Evolutionary conservation across 1,139 yeast species (phyloP), one percentile per base, ranked within the genome.

Genomic region (Magnusiomyces tetraspermus): DNA sequence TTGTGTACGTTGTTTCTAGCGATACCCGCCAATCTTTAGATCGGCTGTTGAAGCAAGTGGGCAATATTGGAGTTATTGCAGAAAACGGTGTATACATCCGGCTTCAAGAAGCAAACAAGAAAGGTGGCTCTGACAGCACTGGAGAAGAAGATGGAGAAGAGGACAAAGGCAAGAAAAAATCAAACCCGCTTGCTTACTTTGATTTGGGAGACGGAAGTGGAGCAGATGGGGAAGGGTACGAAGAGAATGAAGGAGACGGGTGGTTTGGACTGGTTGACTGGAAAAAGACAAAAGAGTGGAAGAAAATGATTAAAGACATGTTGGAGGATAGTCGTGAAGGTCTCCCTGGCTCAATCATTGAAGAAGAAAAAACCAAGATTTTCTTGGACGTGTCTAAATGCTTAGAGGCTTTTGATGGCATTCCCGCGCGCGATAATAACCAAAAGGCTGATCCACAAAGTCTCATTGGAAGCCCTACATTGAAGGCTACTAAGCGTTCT

Each of bases 41-140:
- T 58, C 74, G 85, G 50, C 68, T 81, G 51, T 89, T 83, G 68
- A 75, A 83, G 40, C 77, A 89, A 56, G 76, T 81, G 13, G 80
- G 84, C 1, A 78, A 78, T 44, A 65, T 90, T 37, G 97, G 97
- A 0, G 72, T 90, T 51, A 81, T 90, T 59, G 95, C 96, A 0
- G 97, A 90, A 67, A 83, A 85, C 64, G 97, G 97, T 40, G 95
- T 89, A 1, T 82, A 73, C 59, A 49, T 61, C 38, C 48, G 59
- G 0, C 73, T 70, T 2, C 50, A 38, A 44, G 81, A 95, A 95
- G 8, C 8, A 4, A 4, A 5, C n/a, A 17, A 19, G n/a, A 19
- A 17, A n/a, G 24, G 6, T 5, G 24, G 28, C 28, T 6, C 2
- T 11, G 19, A 43, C n/a, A 38, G n/a, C n/a, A 81, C 95, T 95